Percentiles rank a stretch among this genome's conserved stretches.
phyloP scores from a whole-genome alignment of 192 early-diverging fungal species.

The Podila epigama region DNA sequence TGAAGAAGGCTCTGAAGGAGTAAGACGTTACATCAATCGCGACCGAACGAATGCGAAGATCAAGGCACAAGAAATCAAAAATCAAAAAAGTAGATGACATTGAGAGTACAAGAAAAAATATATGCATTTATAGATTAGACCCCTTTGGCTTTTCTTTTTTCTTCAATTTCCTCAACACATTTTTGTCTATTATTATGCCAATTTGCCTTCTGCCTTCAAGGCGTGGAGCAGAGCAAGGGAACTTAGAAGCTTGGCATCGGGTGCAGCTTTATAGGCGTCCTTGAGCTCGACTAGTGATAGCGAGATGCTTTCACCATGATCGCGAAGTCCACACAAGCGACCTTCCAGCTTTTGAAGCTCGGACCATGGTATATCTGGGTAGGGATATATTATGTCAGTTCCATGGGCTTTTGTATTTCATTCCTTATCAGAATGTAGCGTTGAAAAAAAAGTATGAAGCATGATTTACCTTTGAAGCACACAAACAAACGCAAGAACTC shows the following conservation, averaged over 20 bases:
- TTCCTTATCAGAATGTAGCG: not conserved
- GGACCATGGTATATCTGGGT: conserved; percentile 37
- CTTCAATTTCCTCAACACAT: not conserved
- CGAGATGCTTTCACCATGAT: conserved; percentile 81
- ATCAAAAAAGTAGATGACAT: not conserved
- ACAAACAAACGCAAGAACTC: conserved; percentile 79
- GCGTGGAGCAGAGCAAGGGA: conserved; percentile 69
- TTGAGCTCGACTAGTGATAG: conserved; percentile 69
- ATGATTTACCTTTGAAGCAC: conserved; percentile 60
- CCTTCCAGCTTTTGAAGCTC: conserved; percentile 70
- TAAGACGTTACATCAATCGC: too few species aligned
- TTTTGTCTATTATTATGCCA: not conserved
- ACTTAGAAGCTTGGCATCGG: conserved; percentile 77
- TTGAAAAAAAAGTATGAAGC: too few species aligned
- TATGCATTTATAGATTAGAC: not conserved
- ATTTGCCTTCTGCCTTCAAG: conserved; percentile 50
- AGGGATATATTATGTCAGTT: not conserved
- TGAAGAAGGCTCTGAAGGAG: conserved; percentile 16
- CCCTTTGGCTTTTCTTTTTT: not conserved
- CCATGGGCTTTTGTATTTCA: not conserved
- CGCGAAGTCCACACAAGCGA: conserved; percentile 70
- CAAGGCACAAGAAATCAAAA: conserved; percentile 8
- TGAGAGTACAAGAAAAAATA: not conserved
- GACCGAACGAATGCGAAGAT: too few species aligned
- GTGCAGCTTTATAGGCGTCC: conserved; percentile 68